A percentile compares a stretch with the other conserved stretches of the same genome.
These are phyloP conservation scores for Penicillium sp. DNA, from an alignment of 2,329 filamentous ascomycete species.

Conservation along the genomic window DNA sequence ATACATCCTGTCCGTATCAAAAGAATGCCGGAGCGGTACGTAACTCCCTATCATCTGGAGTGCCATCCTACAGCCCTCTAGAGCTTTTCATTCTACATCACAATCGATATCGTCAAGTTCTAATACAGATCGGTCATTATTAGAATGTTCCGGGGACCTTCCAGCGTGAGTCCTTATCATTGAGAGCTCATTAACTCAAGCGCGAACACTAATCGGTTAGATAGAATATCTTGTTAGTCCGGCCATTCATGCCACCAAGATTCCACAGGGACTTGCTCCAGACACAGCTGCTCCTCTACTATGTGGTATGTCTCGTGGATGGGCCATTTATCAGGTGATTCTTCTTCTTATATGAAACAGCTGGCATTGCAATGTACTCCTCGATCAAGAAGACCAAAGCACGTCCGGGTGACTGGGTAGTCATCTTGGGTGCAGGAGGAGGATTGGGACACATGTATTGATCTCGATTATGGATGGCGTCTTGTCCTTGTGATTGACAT, in stretches of 20 bases:
- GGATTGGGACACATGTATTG: conserved; percentile 43
- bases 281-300: conserved; percentile 39
- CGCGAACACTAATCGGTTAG: neutral
- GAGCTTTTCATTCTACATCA: neutral
- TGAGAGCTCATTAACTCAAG: neutral
- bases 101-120: neutral
- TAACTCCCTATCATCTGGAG: neutral
- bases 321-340: neutral
- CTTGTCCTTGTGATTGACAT: neutral
- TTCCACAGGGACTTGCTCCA: conserved; percentile 34
- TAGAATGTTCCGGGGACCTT: conserved; percentile 43
- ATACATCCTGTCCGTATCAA: conserved; percentile 42
- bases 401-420: conserved; percentile 38
- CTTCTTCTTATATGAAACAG: conserved; percentile 18
- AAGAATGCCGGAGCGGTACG: conserved; percentile 41
- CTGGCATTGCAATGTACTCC: conserved; percentile 43
- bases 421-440: conserved; percentile 40
- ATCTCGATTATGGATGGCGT: neutral
- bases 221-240: conserved; percentile 40
- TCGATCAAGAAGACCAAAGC: conserved; percentile 42
- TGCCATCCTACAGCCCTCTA: neutral
- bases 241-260: conserved; percentile 38
- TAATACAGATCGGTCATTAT: neutral
- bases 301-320: conserved; percentile 31
- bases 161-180: conserved; percentile 28